Percentiles rank a stretch among this genome's conserved stretches.
phyloP scores from a whole-genome alignment of 2,329 filamentous ascomycete species.

The Fusarium sp. region DNA sequence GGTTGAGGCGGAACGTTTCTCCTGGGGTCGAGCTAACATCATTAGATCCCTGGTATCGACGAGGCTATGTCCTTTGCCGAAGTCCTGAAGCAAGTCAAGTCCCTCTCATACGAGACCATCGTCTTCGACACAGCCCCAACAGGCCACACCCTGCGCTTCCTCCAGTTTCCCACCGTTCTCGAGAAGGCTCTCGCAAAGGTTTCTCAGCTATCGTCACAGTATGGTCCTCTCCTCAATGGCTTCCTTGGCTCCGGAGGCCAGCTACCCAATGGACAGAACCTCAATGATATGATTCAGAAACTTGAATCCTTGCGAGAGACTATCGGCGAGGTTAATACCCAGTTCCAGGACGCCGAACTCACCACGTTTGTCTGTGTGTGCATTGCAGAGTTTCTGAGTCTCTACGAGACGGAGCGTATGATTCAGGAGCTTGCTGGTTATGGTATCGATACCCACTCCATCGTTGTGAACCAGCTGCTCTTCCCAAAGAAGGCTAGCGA shows the following conservation, averaged over 20 bases:
- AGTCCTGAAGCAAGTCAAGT: conserved; percentile 99
- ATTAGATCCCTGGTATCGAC: conserved; percentile 94
- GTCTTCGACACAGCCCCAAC: conserved; percentile 99
- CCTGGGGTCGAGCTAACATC: background rate
- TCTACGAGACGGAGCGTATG: conserved; percentile 99
- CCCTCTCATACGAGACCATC: conserved; percentile 97
- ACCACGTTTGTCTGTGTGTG: conserved; percentile 99
- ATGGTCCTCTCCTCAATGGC: conserved; percentile 94
- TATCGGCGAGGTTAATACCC: conserved; percentile 93
- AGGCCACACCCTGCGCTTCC: conserved; percentile 96
- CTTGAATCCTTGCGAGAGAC: conserved; percentile 93
- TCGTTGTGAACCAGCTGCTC: conserved; percentile 97
- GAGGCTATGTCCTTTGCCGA: conserved; percentile 99
- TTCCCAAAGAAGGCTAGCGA: conserved; percentile 87
- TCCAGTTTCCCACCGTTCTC: conserved; percentile 97
- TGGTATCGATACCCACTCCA: conserved; percentile 94
- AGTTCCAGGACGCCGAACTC: conserved; percentile 96
- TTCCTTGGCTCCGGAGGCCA: conserved; percentile 81
- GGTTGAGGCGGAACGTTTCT: conserved; percentile 45
- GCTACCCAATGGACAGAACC: conserved; percentile 90
- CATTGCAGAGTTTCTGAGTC: conserved; percentile 94
- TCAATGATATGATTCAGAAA: conserved; percentile 92
- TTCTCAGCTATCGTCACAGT: conserved; percentile 91
- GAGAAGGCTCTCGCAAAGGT: conserved; percentile 99
- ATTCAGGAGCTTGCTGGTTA: conserved; percentile 96